Evolutionary conservation across 2,329 filamentous ascomycete genomes (phyloP).

Genomic region (Podosphaera leucotricha): DNA sequence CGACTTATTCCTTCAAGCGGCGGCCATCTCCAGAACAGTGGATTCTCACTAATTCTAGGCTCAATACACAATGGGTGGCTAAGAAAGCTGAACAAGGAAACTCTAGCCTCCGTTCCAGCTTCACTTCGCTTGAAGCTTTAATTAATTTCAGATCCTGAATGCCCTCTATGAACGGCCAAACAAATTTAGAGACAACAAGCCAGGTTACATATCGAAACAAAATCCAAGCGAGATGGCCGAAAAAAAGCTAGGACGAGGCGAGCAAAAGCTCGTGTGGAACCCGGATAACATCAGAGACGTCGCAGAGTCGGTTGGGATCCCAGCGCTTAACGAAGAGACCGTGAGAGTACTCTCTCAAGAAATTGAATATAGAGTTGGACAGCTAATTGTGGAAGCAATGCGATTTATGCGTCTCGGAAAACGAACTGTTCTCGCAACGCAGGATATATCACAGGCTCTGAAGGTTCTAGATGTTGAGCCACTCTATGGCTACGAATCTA

Average conservation of each 20-base stretch:
- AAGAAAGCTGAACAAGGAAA: neutral
- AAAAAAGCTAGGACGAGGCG: slow-evolving; percentile 6
- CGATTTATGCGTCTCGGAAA: slow-evolving; percentile 89
- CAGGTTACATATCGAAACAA: neutral
- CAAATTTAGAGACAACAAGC: too few species aligned
- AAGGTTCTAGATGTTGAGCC: slow-evolving; percentile 79
- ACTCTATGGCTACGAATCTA: slow-evolving; percentile 88
- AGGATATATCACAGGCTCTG: slow-evolving; percentile 72
- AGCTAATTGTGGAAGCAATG: slow-evolving; percentile 80
- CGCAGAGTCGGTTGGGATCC: slow-evolving; percentile 82
- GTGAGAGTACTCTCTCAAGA: slow-evolving; percentile 75
- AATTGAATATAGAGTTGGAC: slow-evolving; percentile 82
- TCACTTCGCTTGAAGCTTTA: neutral
- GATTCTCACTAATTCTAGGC: neutral
- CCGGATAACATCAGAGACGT: slow-evolving; percentile 89
- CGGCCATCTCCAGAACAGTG: neutral
- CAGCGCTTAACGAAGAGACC: slow-evolving; percentile 59
- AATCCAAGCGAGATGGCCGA: neutral
- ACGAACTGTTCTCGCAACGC: slow-evolving; percentile 66
- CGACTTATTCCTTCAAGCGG: too few species aligned
- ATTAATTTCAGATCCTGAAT: neutral
- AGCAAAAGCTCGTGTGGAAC: slow-evolving; percentile 53
- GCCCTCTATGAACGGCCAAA: neutral
- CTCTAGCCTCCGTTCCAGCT: neutral
- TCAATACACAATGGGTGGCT: neutral